Evolutionary conservation across 306 rosid species (phyloP).

Genomic region (Prunus fruticosa): DNA sequence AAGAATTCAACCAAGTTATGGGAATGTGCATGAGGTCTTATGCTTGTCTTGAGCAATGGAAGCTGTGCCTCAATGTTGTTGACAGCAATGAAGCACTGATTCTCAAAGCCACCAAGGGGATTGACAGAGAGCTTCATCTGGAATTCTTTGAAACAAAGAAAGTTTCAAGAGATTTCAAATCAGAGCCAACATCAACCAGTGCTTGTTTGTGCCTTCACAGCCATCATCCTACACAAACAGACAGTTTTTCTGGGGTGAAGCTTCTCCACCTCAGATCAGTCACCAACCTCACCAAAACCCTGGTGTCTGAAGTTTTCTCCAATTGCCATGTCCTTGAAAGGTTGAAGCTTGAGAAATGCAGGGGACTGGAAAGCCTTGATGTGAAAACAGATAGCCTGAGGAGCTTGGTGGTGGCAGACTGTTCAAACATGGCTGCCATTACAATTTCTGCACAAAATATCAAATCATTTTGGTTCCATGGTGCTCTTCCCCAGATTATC

Average conservation of each 20-base stretch:
- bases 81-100: neutral
- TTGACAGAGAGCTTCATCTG: slow-evolving; percentile 16
- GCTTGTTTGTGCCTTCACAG: neutral
- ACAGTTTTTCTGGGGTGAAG: slow-evolving; percentile 9
- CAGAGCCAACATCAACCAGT: neutral
- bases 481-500: slow-evolving; percentile 17
- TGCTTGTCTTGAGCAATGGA: slow-evolving; percentile 10
- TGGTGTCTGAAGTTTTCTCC: slow-evolving; percentile 13
- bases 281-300: neutral
- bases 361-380: slow-evolving; percentile 7
- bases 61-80: neutral
- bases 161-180: no score
- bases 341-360: slow-evolving; percentile 21
- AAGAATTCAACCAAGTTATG: neutral
- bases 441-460: slow-evolving; percentile 7
- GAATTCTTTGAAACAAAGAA: neutral
- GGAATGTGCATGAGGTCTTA: slow-evolving; percentile 14
- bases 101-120: slow-evolving; percentile 22
- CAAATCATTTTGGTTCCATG: slow-evolving; percentile 3
- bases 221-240: neutral
- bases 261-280: slow-evolving; percentile 27
- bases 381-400: slow-evolving; percentile 4
- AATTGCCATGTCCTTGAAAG: slow-evolving; percentile 18
- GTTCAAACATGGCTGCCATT: slow-evolving; percentile 4
- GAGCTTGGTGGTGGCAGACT: slow-evolving; percentile 22